A percentile compares a stretch with the other conserved stretches of the same genome.
Evolutionary conservation across 495 filamentous ascomycete species (phyloP).

Genomic region (Penicillium angulare): DNA sequence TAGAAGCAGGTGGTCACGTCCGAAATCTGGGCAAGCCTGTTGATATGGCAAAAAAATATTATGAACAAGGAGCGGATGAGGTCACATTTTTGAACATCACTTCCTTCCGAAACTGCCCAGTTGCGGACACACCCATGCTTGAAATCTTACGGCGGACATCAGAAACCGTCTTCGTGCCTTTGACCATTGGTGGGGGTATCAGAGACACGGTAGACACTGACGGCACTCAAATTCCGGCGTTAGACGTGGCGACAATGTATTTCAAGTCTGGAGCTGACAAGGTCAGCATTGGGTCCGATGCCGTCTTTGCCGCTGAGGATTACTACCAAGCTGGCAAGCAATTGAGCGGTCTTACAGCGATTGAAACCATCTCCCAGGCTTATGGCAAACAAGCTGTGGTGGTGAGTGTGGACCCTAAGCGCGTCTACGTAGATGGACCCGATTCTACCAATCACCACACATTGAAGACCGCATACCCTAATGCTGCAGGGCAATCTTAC

Average conservation of each 20-base stretch:
- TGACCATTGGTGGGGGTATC: constrained; percentile 95
- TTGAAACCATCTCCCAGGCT: constrained; percentile 88
- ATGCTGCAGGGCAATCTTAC: constrained; percentile 72
- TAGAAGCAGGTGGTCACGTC: constrained; percentile 64
- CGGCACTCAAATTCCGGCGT: constrained; percentile 79
- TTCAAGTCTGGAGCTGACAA: constrained; percentile 99
- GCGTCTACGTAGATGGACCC: constrained; percentile 75
- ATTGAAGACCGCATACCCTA: constrained; percentile 65
- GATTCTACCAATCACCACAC: constrained; percentile 77
- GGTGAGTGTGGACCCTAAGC: constrained; percentile 89
- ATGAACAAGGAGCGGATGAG: constrained; percentile 95
- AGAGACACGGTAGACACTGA: constrained; percentile 85
- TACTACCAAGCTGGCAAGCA: constrained; percentile 68
- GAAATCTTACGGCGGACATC: constrained; percentile 85
- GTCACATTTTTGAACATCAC: constrained; percentile 98
- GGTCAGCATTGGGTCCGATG: constrained; percentile 95
- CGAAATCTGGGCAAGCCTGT: constrained; percentile 96
- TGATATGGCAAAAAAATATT: constrained; percentile 90
- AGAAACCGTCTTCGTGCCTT: constrained; percentile 92
- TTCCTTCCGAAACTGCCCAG: constrained; percentile 89
- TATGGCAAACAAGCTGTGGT: constrained; percentile 98
- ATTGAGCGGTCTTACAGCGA: constrained; percentile 78
- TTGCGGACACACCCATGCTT: constrained; percentile 92
- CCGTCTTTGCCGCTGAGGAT: constrained; percentile 87
- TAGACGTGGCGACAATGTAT: constrained; percentile 94